Evolutionary conservation across 768 basidiomycete genomes (phyloP), one percentile per base, ranked within the genome.

Genomic region (Porpolomopsis calyptriformis): DNA sequence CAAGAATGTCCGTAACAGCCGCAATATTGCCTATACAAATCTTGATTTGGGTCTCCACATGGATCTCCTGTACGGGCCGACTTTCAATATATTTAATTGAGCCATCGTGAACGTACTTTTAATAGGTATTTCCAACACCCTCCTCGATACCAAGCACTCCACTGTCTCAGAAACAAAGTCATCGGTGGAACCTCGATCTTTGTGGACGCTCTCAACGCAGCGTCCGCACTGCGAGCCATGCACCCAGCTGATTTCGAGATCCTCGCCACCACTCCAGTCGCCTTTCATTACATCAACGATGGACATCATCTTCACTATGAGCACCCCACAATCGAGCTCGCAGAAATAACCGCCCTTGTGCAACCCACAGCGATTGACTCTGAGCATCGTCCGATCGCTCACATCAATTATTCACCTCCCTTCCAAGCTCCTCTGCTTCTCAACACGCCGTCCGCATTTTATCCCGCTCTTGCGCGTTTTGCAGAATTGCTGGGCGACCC

Each of bases 1-100:
- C 22, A 77, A 78, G 64, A 87, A 81, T 49, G 55, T 80, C 33
- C 66, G 62, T 34, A 71, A 87, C 46, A 85, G 85, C 56, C 75
- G 71, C 53, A 99, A 99, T 60, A 90, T 99, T 46, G 94, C 94
- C 3, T 97, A 96, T 60, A 99, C 94, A 10, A 81, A 91, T 60
- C 70, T 96, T 20, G 74, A 87, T 53, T 70, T 99, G 7, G 93
- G 84, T 0, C 59, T 93, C 18, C 93, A 97, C 57, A 88, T 89
- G 85, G 94, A 98, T 65, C 67, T 98, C 0, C 64, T 85, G 90
- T 93, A 57, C 52, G 89, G 72, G 9, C 14, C 26, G 10, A n/a
- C 18, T 19, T 27, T n/a, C n/a, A 10, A 3, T 10, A 27, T 33
- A 47, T 36, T 5, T 18, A 7, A 5, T 38, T 26, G 29, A 34